Evolutionary conservation across 1,284 basidiomycete species (phyloP), one percentile per base, ranked within the genome.

Genomic region (Laetiporus sulphureus): DNA sequence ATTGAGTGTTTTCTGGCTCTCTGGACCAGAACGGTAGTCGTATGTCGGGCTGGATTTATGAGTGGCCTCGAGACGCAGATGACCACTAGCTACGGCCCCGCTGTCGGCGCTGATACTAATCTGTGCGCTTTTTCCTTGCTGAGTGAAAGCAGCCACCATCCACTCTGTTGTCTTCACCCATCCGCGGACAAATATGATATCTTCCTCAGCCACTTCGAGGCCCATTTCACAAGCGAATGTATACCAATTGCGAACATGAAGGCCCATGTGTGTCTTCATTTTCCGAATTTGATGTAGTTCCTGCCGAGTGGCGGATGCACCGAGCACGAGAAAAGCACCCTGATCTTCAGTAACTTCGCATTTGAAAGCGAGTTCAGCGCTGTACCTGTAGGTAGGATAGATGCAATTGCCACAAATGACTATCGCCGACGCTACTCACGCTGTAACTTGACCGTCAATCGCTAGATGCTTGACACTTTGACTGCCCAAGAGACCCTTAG

Each of bases 101-200:
- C 30, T 29, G 19, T 37, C 22, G 5, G 35, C 38, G 7, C 12
- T 29, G 18, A 49, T 18, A 13, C 40, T 32, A 4, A 45, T 10
- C n/a, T n/a, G n/a, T n/a, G n/a, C 44, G 10, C 22, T 11, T 6
- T 19, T 24, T 18, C 32, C 44, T 20, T 45, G 23, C 25, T 49
- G 34, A 13, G 24, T 20, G 35, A 45, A 40, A 11, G 47, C 44
- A 12, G 47, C 47, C 10, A 46, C 38, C 4, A 41, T 41, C 44
- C 47, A 49, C 16, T 46, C 23, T n/a, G 40, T 37, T 19, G 41
- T 40, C 32, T 49, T 49, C 18, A 49, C 33, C 37, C 39, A 45
- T n/a, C 47, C 47, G 4, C 44, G 36, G 5, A 49, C 47, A 16
- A 49, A 33, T 15, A 27, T 8, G 25, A 27, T 27, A 13, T 27